These are phyloP conservation scores for Anthostomella pinea DNA, from an alignment of 2,329 filamentous ascomycete species.

Conservation along the genomic window DNA sequence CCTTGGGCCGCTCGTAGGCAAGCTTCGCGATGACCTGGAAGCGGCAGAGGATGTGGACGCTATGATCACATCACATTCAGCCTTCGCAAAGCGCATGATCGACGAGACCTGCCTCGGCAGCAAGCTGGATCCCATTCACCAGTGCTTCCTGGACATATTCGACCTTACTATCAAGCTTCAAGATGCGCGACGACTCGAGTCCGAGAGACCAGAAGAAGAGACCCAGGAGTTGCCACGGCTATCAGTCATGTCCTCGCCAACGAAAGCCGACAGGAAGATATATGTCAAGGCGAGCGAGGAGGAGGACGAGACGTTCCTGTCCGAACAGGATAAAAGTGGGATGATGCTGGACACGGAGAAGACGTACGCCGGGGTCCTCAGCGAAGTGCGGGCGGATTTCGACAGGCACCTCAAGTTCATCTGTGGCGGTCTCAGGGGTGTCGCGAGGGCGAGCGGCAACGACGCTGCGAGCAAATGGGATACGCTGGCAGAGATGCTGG, in stretches of 20 bases:
- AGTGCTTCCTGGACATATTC: conserved; percentile 71
- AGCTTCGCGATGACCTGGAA: conserved; percentile 56
- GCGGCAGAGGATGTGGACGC: conserved; percentile 71
- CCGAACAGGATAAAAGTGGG: conserved; percentile 27
- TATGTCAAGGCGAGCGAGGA: conserved; percentile 28
- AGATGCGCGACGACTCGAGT: conserved; percentile 49
- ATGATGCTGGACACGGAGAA: conserved; percentile 36
- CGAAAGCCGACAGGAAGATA: conserved; percentile 22
- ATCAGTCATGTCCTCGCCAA: conserved; percentile 35
- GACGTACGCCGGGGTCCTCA: conserved; percentile 51
- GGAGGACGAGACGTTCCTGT: conserved; percentile 32
- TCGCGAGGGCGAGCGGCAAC: conserved; percentile 71
- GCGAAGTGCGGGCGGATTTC: conserved; percentile 59
- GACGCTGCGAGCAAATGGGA: conserved; percentile 65
- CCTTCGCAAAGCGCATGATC: conserved; percentile 60
- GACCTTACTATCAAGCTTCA: conserved; percentile 72
- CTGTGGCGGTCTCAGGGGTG: conserved; percentile 67
- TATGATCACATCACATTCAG: conserved; percentile 70
- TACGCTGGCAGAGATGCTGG: conserved; percentile 75
- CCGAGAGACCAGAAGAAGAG: conserved; percentile 36
- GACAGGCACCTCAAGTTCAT: conserved; percentile 68
- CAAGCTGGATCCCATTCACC: conserved; percentile 67
- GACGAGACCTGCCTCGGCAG: conserved; percentile 68
- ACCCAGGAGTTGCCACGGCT: conserved; percentile 39
- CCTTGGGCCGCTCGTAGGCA: conserved; percentile 56